Evolutionary conservation across 805 yeast species (phyloP), one percentile per base, ranked within the genome.

Genomic region (Suhomyces sp.): DNA sequence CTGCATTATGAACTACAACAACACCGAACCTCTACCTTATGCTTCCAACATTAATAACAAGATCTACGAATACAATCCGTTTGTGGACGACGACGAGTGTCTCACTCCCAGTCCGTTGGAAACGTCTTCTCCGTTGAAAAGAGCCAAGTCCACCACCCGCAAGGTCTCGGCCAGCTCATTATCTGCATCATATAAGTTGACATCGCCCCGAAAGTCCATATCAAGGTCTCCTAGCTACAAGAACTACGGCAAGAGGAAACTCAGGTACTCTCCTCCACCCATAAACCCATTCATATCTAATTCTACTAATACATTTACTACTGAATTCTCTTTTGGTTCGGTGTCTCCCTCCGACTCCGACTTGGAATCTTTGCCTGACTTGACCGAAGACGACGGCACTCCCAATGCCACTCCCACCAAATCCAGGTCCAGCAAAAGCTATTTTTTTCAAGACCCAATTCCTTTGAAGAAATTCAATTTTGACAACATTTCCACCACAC

Each of bases 331-430:
- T 7, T 57, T 57, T 42, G 31, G n/a, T 5, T 41, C 51, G 12
- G 36, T 5, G 13, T 17, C 47, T 26, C 19, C 52, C 4, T 55
- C 62, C 17, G 67, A 64, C 41, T 49, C 44, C 29, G 66, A 72
- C 5, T 60, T 66, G 36, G 78, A 73, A 47, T 69, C 74, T 2
- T 65, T 73, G 51, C 75, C 76, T 1, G 77, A 72, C 57, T 62
- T 69, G 45, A 61, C 70, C 3, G 73, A 68, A 50, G 71, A 69
- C 45, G 65, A 60, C 31, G 57, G 61, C n/a, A 57, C 69, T 7
- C 66, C 67, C 8, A 26, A 44, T 19, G 45, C 60, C 1, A 54
- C 66, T 3, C 65, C 62, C 4, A 31, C 55, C 35, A 55, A 57
- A 41, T 49, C 46, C 46, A 52, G 13, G 17, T 54, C 50, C 4